Evolutionary conservation across 768 basidiomycete species (phyloP).

Genomic region (Hypsizygus marmoreus): DNA sequence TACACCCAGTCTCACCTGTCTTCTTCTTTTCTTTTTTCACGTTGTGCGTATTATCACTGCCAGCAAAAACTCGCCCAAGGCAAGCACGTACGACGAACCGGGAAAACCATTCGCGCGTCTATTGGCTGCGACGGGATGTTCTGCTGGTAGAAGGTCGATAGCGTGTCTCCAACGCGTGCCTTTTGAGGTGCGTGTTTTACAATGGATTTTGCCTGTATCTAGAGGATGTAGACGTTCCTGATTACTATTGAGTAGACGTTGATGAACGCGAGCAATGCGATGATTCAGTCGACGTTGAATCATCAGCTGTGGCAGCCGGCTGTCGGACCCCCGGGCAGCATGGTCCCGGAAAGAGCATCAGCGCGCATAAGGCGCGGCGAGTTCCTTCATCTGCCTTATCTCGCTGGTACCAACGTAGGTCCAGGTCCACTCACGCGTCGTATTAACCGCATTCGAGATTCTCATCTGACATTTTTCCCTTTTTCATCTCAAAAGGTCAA

Average conservation of each 20-base stretch:
- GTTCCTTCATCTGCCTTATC: constrained; percentile 53
- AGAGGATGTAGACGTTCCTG: too few species aligned
- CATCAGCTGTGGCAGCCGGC: constrained; percentile 59
- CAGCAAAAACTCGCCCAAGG: constrained; percentile 53
- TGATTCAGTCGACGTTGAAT: constrained; percentile 50
- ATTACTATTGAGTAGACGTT: constrained; percentile 38
- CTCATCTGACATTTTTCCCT: too few species aligned
- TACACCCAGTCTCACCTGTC: too few species aligned
- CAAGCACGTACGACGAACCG: constrained; percentile 49
- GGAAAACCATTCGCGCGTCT: constrained; percentile 53
- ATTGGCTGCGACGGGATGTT: constrained; percentile 46
- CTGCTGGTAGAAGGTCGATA: constrained; percentile 38
- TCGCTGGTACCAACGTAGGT: constrained; percentile 59
- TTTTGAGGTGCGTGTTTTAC: constrained; percentile 41
- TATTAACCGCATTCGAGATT: too few species aligned
- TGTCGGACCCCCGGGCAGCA: constrained; percentile 52
- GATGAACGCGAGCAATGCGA: constrained; percentile 45
- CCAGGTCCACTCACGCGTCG: not conserved
- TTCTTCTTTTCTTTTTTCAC: not conserved
- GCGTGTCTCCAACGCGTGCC: constrained; percentile 47
- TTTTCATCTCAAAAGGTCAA: constrained; percentile 39
- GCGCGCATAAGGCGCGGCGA: constrained; percentile 44
- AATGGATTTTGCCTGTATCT: not conserved
- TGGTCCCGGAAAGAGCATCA: constrained; percentile 49
- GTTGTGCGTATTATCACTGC: not conserved